phyloP scores from a whole-genome alignment of 108 stramenopile genomes.

The Skeletonema potamos region DNA sequence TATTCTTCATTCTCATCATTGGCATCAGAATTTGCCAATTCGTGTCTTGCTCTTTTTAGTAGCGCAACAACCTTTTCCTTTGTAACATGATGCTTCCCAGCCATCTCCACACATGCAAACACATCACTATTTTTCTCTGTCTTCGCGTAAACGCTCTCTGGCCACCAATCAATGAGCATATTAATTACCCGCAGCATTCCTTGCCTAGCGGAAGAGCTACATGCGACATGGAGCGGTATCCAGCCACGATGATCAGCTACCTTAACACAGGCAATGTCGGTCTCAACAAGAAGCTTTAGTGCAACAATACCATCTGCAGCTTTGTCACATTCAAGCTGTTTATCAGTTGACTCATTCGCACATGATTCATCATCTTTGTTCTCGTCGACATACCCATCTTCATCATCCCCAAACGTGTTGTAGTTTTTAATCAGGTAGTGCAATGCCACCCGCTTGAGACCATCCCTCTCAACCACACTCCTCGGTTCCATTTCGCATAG shows the following conservation, averaged over 20 bases:
- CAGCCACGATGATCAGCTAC: slow-evolving; percentile 39
- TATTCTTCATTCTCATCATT: not conserved
- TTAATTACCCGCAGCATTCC: slow-evolving; percentile 30
- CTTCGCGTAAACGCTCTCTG: slow-evolving; percentile 21
- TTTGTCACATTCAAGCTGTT: not conserved
- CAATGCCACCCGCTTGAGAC: slow-evolving; percentile 23
- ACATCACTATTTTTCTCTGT: slow-evolving; percentile 33
- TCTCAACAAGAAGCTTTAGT: slow-evolving; percentile 15
- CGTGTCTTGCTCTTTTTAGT: slow-evolving; percentile 12
- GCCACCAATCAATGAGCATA: slow-evolving; percentile 26
- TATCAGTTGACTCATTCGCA: not conserved
- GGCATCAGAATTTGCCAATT: not conserved
- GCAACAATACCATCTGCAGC: slow-evolving; percentile 18
- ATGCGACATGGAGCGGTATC: slow-evolving; percentile 44
- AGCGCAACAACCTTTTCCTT: slow-evolving; percentile 22
- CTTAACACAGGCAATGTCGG: slow-evolving; percentile 23
- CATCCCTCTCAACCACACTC: slow-evolving; percentile 36
- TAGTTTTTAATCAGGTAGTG: slow-evolving; percentile 47
- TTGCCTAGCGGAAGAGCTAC: slow-evolving; percentile 32
- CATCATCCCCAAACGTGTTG: slow-evolving; percentile 18
- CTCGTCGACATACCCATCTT: not conserved
- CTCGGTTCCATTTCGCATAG: slow-evolving; percentile 35
- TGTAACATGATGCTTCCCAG: slow-evolving; percentile 19
- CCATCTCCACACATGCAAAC: slow-evolving; percentile 31
- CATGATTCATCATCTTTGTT: slow-evolving; percentile 5